These are phyloP conservation scores for Blastocystis sp. DNA, from an alignment of 352 stramenopile genomes.

Conservation along the genomic window DNA sequence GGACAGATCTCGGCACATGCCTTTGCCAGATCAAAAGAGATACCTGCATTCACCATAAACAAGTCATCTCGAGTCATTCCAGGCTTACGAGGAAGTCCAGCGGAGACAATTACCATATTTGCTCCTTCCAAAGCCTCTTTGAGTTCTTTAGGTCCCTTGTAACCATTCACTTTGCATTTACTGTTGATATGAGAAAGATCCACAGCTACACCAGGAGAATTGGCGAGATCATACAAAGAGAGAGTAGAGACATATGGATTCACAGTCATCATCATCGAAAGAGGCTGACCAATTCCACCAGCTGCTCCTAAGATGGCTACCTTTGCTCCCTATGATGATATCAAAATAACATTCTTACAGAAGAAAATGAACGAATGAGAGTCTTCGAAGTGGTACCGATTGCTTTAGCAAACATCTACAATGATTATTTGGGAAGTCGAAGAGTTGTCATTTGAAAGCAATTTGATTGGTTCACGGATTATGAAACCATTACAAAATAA, in stretches of 20 bases:
- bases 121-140: conserved; percentile 70
- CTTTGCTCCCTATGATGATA: conserved; percentile 58
- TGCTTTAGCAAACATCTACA: neutral
- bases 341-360: neutral
- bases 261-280: conserved; percentile 94
- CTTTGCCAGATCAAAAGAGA: conserved; percentile 88
- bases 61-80: conserved; percentile 89
- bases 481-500: neutral
- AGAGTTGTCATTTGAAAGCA: neutral
- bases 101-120: conserved; percentile 95
- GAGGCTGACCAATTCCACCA: conserved; percentile 94
- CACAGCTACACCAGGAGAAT: conserved; percentile 90
- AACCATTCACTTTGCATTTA: conserved; percentile 66
- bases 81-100: conserved; percentile 92
- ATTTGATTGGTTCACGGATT: neutral
- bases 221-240: conserved; percentile 93
- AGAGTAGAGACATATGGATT: conserved; percentile 87
- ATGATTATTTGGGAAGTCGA: neutral
- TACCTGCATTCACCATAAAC: conserved; percentile 89
- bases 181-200: conserved; percentile 75
- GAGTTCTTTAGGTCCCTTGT: conserved; percentile 67
- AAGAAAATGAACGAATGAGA: neutral
- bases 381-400: neutral
- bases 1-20: conserved; percentile 87
- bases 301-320: conserved; percentile 76